These are phyloP conservation scores for Apiospora pterosperma DNA, from an alignment of 2,329 filamentous ascomycete genomes.

Conservation along the genomic window DNA sequence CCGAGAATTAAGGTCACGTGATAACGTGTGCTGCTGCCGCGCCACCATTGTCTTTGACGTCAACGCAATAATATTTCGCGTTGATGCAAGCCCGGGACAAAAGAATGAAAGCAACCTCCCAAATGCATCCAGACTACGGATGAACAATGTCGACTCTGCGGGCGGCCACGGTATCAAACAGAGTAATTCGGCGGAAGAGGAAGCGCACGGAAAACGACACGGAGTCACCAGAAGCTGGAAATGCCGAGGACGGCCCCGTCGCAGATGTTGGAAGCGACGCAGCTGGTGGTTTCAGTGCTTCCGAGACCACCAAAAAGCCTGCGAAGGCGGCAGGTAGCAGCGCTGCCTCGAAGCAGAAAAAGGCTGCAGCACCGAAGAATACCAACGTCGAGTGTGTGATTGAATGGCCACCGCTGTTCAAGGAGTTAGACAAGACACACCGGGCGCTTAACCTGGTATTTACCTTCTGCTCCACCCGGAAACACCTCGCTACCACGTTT, in stretches of 20 bases:
- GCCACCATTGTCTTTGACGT: neutral
- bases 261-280: neutral
- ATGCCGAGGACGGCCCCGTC: conserved; percentile 8
- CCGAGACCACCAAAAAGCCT: neutral
- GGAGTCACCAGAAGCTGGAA: neutral
- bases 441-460: conserved; percentile 87
- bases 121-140: neutral
- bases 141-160: conserved; percentile 41
- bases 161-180: conserved; percentile 44
- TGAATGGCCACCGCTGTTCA: conserved; percentile 74
- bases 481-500: conserved; percentile 88
- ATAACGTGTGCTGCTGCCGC: neutral
- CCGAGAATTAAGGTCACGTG: neutral
- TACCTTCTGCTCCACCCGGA: conserved; percentile 91
- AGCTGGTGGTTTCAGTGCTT: neutral
- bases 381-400: conserved; percentile 30
- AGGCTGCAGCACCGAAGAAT: conserved; percentile 7
- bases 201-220: conserved; percentile 30
- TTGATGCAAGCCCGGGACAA: neutral
- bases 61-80: neutral
- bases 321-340: conserved; percentile 2
- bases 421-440: conserved; percentile 70
- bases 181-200: conserved; percentile 32
- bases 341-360: conserved; percentile 12
- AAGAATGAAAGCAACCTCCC: too few relatives aligned